Conservation (phyloP, 2,329 filamentous ascomycete species). For the Daldinia sp. region DNA sequence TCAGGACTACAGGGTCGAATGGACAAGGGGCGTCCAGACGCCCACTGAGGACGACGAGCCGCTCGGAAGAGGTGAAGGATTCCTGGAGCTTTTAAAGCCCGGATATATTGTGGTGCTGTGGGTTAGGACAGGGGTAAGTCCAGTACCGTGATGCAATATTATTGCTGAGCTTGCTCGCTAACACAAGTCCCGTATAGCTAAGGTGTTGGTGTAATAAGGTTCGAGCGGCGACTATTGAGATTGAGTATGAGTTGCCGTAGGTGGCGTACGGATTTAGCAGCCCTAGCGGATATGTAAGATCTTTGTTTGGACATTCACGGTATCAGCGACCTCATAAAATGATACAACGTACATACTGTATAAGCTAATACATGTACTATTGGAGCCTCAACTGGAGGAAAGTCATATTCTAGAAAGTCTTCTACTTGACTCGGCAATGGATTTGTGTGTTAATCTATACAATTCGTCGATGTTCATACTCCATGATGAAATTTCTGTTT, state of each 20-base stretch:
- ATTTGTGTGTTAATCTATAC: no score
- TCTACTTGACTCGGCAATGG: no score
- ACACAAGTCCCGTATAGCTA: constrained; percentile 20
- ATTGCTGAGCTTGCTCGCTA: constrained; percentile 8
- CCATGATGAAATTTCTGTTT: background rate
- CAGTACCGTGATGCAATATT: background rate
- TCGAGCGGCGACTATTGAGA: constrained; percentile 38
- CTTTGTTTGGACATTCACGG: background rate
- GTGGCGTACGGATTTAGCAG: background rate
- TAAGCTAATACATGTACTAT: no score
- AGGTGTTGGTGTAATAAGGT: constrained; percentile 31
- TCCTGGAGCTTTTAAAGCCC: constrained; percentile 33
- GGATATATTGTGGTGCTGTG: constrained; percentile 35
- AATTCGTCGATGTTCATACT: no score
- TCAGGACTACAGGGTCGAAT: constrained; percentile 34
- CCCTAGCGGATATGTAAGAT: background rate
- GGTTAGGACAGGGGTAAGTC: constrained; percentile 37
- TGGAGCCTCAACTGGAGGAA: no score
- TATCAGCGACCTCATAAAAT: background rate
- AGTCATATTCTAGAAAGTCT: no score
- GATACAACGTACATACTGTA: no score
- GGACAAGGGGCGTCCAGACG: constrained; percentile 24
- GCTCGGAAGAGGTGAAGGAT: constrained; percentile 31
- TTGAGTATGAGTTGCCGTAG: constrained; percentile 30
- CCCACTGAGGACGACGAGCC: constrained; percentile 22